Evolutionary conservation across 2,329 filamentous ascomycete species (phyloP).

Genomic region (Harringtonia aguacate): DNA sequence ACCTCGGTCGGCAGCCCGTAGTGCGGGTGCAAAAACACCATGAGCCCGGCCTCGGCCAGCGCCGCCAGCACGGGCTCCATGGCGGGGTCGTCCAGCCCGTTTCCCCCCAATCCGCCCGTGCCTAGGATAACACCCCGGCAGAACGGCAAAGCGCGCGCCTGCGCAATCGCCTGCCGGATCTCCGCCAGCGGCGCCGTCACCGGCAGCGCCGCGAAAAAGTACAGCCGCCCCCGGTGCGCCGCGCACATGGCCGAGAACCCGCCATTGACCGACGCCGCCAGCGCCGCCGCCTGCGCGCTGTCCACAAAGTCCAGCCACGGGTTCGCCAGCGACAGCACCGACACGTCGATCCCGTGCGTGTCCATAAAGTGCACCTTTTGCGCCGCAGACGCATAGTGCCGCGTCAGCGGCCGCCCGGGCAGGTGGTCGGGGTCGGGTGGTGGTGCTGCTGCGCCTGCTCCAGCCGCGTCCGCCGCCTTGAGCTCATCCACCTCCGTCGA

Average conservation of each 20-base stretch:
- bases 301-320: constrained; percentile 85
- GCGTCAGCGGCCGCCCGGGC: constrained; percentile 71
- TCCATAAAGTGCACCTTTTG: constrained; percentile 86
- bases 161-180: constrained; percentile 54
- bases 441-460: too few relatives aligned
- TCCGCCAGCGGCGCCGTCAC: constrained; percentile 54
- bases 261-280: constrained; percentile 61
- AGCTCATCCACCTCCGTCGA: constrained; percentile 30
- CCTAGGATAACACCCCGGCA: constrained; percentile 84
- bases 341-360: constrained; percentile 68
- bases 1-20: constrained; percentile 76
- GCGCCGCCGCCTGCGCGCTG: constrained; percentile 46
- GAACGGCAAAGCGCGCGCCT: constrained; percentile 50
- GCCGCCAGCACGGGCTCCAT: constrained; percentile 64
- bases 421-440: constrained; percentile 24
- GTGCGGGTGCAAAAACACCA: constrained; percentile 83
- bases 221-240: constrained; percentile 56
- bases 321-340: constrained; percentile 81
- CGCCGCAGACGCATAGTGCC: constrained; percentile 69
- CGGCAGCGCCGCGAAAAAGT: constrained; percentile 74
- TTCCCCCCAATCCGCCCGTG: constrained; percentile 69
- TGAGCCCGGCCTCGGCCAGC: constrained; percentile 51
- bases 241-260: constrained; percentile 67
- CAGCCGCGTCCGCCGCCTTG: constrained; percentile 33
- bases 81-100: constrained; percentile 64